Evolutionary conservation across 2,329 filamentous ascomycete species (phyloP), one percentile per base, ranked within the genome.

Genomic region (Coniochaeta sp.): DNA sequence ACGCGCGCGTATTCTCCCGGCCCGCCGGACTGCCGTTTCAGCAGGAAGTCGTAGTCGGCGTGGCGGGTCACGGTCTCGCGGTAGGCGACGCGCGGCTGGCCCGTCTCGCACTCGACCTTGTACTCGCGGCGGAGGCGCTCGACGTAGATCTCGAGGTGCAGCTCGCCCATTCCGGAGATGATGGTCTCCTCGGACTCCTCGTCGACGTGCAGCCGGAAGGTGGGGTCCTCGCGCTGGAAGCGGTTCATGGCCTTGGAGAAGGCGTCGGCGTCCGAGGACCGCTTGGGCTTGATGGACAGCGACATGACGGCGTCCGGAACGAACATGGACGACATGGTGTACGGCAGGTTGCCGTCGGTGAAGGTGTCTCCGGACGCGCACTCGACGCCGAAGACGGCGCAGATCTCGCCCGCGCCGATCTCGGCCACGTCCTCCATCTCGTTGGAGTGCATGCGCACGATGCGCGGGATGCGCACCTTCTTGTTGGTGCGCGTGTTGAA

Each of bases 161-260:
- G 77, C 75, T 99, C 95, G 67, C 95, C 95, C 95, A 99, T 99
- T 62, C 95, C 95, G 47, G 90, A 96, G 71, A 99, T 98, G 71
- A 99, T 96, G 55, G 93, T 98, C 79, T 99, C 91, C 71, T 96
- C 89, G 65, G 89, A 93, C 78, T 99, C 95, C 17, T 85, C 77
- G 71, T 99, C 95, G 68, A 96, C 92, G 68, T 91, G 89, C 40
- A 99, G 90, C 59, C 95, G 87, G 85, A 99, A 99, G 14, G 95
- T 99, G 3, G 95, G 95, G 70, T 99, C 95, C 77, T 99, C 95
- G 64, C 95, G 89, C 77, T 97, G 93, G 84, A 99, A 99, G 67
- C 95, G 90, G 74, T 93, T 95, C 87, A 99, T 98, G 67, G 95
- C 95, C 79, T 99, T 99, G 71, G 89, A 93, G 82, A 99, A 99